Evolutionary conservation across 768 basidiomycete genomes (phyloP), one percentile per base, ranked within the genome.

Genomic region (Psilocybe azurescens): DNA sequence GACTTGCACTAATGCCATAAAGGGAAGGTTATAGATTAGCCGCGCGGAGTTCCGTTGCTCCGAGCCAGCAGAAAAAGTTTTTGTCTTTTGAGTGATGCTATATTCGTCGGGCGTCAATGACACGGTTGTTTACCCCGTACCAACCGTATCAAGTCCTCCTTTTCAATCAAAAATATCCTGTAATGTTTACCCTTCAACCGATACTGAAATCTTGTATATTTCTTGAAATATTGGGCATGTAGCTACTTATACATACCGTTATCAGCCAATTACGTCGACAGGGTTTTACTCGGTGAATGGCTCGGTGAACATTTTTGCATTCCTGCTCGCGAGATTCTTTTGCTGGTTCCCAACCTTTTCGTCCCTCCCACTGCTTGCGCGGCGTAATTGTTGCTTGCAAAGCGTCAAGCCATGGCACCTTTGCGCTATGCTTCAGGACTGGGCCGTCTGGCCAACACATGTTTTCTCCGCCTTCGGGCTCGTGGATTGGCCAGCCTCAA

Each of bases 401-500:
- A 65, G 58, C 64, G n/a, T 32, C 13, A 24, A 51, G 56, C 44
- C 44, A 77, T 78, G 76, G 73, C 73, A 64, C 66, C 75, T 65
- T 65, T 74, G 65, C 75, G 75, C 65, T 72, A 62, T 62, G 64
- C 72, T 58, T 59, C 67, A 44, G 69, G 62, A 46, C 61, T 77
- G 59, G 68, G 67, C 18, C 74, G 70, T 53, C 62, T 73, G 28
- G 67, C 65, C 58, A 63, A 50, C 60, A 59, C 57, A 41, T 67
- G 55, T 51, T 62, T 52, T 41, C 50, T 63, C 61, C 73, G 63
- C 69, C 56, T 69, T 56, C 64, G 58, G 53, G 66, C 58, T 58
- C 77, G 82, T 29, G 78, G 79, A 54, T 79, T 91, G 60, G 89
- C 89, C 29, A 89, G 88, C 11, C 80, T 86, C 58, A 87, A 84